These are phyloP conservation scores for Suillus discolor DNA, from an alignment of 768 basidiomycete species.

Conservation along the genomic window DNA sequence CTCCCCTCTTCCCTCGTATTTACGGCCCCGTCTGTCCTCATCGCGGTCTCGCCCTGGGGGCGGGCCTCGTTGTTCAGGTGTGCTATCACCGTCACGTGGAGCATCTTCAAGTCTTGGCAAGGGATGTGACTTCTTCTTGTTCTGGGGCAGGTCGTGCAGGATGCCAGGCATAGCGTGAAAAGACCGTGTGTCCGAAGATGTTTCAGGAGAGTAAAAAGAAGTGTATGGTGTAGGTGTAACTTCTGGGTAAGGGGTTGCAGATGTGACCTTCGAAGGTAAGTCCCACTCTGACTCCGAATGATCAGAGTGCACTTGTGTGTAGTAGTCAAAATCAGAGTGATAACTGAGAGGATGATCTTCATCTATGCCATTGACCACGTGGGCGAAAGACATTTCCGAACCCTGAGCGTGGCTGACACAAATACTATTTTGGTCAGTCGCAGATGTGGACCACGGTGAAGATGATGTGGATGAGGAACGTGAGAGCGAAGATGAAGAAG, in stretches of 20 bases:
- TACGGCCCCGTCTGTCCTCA: conserved; percentile 13
- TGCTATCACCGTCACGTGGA: conserved; percentile 21
- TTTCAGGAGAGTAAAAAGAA: conserved; percentile 25
- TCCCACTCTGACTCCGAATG: conserved; percentile 28
- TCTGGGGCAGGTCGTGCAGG: conserved; percentile 9
- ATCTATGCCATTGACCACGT: conserved; percentile 10
- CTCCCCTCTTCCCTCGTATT: conserved; percentile 13
- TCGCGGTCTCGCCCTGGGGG: conserved; percentile 16
- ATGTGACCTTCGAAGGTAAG: conserved; percentile 5
- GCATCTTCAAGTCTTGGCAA: conserved; percentile 12
- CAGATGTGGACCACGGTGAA: conserved; percentile 28
- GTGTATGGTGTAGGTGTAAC: conserved; percentile 19
- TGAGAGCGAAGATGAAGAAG: conserved; percentile 40
- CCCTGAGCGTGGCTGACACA: conserved; percentile 17
- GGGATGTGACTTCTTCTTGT: background rate
- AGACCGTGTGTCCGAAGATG: conserved; percentile 44
- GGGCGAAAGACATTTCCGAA: conserved; percentile 10
- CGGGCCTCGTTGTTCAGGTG: conserved; percentile 20
- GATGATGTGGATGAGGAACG: conserved; percentile 45
- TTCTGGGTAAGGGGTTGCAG: conserved; percentile 16
- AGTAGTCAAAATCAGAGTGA: conserved; percentile 40
- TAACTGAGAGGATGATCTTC: conserved; percentile 36
- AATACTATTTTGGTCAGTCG: conserved; percentile 22
- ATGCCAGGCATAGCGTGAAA: conserved; percentile 34
- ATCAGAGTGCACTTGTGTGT: conserved; percentile 34